Conservation (phyloP, 164 flowering plant genomes). For the Vitis amurensis region DNA sequence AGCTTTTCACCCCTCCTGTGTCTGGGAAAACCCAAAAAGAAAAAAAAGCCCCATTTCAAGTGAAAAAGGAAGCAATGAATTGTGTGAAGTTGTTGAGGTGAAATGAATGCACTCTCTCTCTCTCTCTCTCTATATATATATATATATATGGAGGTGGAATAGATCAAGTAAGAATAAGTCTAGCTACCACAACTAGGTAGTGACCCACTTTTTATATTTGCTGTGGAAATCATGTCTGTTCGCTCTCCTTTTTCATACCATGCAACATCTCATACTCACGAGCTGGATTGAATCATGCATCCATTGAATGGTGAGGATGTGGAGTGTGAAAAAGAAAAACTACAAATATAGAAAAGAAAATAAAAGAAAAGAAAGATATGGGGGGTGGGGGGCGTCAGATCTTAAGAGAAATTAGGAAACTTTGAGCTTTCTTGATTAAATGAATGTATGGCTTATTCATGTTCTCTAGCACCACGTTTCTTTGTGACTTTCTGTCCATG, state of each 20-base stretch:
- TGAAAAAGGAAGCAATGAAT: not conserved
- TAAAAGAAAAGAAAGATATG: no score
- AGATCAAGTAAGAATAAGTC: not conserved
- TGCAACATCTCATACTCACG: not conserved
- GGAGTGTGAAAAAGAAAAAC: not conserved
- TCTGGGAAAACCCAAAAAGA: conserved; percentile 10
- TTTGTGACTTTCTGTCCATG: no score
- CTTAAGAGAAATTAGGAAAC: no score
- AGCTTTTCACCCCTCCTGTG: conserved; percentile 2
- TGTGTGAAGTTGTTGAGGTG: conserved; percentile 12
- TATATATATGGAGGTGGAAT: no score
- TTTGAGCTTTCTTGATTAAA: no score
- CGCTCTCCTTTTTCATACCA: not conserved
- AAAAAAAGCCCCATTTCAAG: no score
- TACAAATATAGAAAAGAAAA: not conserved
- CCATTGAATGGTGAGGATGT: not conserved
- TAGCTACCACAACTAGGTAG: not conserved
- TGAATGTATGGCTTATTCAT: no score
- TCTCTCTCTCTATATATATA: not conserved
- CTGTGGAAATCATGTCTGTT: not conserved
- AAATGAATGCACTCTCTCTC: conserved; percentile 6
- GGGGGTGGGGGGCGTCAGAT: no score
- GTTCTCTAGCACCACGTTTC: no score
- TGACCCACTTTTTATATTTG: not conserved
- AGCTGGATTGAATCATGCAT: conserved; percentile 1